A percentile compares a stretch with the other conserved stretches of the same genome.
Evolutionary conservation across 352 stramenopile genomes (phyloP).

Genomic region (Phytopythium litorale): DNA sequence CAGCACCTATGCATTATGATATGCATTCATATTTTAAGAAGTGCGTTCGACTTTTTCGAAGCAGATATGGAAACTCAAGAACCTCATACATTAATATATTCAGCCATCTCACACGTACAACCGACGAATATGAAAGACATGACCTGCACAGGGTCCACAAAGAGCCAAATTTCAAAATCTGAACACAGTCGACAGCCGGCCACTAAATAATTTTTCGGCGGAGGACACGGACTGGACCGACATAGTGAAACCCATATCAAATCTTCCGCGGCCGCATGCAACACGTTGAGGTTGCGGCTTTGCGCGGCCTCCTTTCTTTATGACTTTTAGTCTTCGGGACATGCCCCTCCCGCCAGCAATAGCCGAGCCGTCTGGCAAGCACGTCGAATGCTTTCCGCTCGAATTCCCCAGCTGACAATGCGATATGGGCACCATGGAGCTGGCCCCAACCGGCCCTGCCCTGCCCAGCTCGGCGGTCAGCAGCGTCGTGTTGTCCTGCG

Average conservation of each 20-base stretch:
- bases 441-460: not conserved
- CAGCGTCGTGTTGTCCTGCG: not conserved
- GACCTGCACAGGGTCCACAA: not conserved
- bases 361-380: not conserved
- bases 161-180: conserved; percentile 2
- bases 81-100: not conserved
- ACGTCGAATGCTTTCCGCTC: not conserved
- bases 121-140: not conserved
- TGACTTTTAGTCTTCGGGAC: not conserved
- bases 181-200: not conserved
- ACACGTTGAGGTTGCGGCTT: not conserved
- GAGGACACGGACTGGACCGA: not conserved
- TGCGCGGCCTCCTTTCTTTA: not conserved
- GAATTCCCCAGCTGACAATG: conserved; percentile 2
- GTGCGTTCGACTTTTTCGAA: too few relatives aligned
- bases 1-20: not conserved
- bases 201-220: conserved; percentile 8
- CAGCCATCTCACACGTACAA: not conserved
- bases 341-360: not conserved
- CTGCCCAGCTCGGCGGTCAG: not conserved
- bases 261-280: not conserved
- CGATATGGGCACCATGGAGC: not conserved
- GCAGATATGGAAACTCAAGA: not conserved
- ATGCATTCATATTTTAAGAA: not conserved
- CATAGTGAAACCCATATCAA: not conserved